Evolutionary conservation across 192 early-diverging fungal species (phyloP), one percentile per base, ranked within the genome.

Genomic region (Rhizophagus clarus): DNA sequence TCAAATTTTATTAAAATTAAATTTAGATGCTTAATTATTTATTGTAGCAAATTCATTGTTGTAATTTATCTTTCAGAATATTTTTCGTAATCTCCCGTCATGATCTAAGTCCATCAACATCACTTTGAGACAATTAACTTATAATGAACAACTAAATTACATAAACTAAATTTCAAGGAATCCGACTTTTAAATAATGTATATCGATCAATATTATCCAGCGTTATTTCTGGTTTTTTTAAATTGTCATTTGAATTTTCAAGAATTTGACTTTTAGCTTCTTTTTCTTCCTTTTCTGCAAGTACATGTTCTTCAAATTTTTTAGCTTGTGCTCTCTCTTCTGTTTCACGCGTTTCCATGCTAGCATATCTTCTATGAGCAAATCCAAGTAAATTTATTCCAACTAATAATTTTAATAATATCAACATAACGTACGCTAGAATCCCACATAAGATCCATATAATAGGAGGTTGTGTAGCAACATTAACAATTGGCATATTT

Each of bases 121-220:
- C 34, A 37, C 37, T 40, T 40, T 40, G 37, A 40, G 5, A 37
- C 37, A 40, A 40, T 40, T 40, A 40, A 40, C 6, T 40, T 40
- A 40, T 40, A 8, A 40, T 40, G 37, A 8, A 0, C 37, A 7
- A 40, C 0, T 40, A 40, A 40, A 56, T 20, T 20, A 20, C 15
- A 7, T 20, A 17, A 56, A 7, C 12, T 17, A 56, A 56, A 56
- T 51, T 73, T 86, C 88, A 97, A 24, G 94, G 95, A 69, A 97
- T 95, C 0, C 96, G 91, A 81, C 93, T 96, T 84, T 94, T 97
- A 77, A 96, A 94, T 87, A 98, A 88, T 49, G 92, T 90, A 84
- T 94, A 98, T 22, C 97, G 90, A 81, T 97, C 96, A 66, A 98
- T 92, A 51, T 90, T 93, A 76, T 97, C 96, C 74, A 98, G 83